A percentile compares a stretch with the other conserved stretches of the same genome.
Evolutionary conservation across 305 asterid species (phyloP).

Genomic region (Plantago rigida): DNA sequence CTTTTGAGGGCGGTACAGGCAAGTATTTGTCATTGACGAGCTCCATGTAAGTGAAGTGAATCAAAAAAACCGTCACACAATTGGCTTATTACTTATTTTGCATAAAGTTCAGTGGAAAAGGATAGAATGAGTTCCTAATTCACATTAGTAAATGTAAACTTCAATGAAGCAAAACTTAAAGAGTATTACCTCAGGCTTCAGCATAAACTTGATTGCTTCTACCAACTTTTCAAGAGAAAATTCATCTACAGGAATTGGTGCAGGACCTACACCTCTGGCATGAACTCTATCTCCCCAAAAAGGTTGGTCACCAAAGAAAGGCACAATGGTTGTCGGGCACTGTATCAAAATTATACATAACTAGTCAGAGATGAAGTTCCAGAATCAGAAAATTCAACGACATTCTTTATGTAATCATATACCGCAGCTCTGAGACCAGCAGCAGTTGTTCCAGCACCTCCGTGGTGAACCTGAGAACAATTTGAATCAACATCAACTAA

Average conservation of each 20-base stretch:
- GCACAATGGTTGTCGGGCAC: slow-evolving; percentile 91
- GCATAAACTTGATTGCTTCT: slow-evolving; percentile 65
- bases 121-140: neutral
- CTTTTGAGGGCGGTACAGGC: neutral
- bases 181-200: slow-evolving; percentile 57
- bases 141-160: neutral
- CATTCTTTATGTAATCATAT: slow-evolving; percentile 20
- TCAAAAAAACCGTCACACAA: neutral
- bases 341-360: slow-evolving; percentile 23
- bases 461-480: slow-evolving; percentile 78
- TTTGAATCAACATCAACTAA: too few relatives aligned
- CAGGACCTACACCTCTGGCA: slow-evolving; percentile 80
- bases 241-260: slow-evolving; percentile 78
- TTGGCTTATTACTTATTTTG: neutral
- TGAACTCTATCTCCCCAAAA: slow-evolving; percentile 97
- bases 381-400: slow-evolving; percentile 13
- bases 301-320: slow-evolving; percentile 92
- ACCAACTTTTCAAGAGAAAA: slow-evolving; percentile 68
- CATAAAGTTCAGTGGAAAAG: neutral
- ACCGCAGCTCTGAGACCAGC: slow-evolving; percentile 99
- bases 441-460: slow-evolving; percentile 96
- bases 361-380: slow-evolving; percentile 11
- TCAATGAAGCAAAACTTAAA: neutral
- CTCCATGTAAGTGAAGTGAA: neutral
- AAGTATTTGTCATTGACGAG: too few relatives aligned